phyloP scores from a whole-genome alignment of 2,329 filamentous ascomycete genomes.

The Fusarium pininemorale region DNA sequence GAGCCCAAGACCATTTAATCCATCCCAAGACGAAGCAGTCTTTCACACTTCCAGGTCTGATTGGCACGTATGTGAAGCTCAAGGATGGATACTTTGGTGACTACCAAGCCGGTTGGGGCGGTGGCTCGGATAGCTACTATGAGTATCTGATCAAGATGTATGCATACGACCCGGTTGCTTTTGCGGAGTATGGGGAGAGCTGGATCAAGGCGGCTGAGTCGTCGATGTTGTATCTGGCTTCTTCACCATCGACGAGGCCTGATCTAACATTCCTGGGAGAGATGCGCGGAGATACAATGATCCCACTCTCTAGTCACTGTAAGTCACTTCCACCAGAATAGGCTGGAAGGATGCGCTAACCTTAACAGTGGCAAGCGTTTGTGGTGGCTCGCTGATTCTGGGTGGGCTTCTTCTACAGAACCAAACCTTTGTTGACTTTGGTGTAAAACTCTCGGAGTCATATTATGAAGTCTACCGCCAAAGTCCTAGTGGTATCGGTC shows the following conservation, averaged over 20 bases:
- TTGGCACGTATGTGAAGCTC: conserved; percentile 20
- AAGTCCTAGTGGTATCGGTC: conserved; percentile 22
- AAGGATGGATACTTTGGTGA: conserved; percentile 17
- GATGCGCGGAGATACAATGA: neutral
- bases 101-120: conserved; percentile 33
- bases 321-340: neutral
- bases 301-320: neutral
- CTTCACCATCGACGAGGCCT: neutral
- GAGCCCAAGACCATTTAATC: conserved; percentile 15
- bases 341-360: neutral
- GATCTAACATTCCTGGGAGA: conserved; percentile 7
- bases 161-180: conserved; percentile 23
- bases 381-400: neutral
- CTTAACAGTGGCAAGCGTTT: neutral
- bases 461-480: conserved; percentile 30
- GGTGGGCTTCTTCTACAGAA: neutral
- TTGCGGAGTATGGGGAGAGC: neutral
- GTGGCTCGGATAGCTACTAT: conserved; percentile 34
- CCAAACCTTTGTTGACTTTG: conserved; percentile 7
- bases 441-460: neutral
- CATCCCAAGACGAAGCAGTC: conserved; percentile 16
- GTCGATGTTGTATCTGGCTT: conserved; percentile 1
- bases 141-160: conserved; percentile 39
- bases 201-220: conserved; percentile 2
- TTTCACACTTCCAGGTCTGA: conserved; percentile 20